These are phyloP conservation scores for Elsinoe arachidis DNA, from an alignment of 2,329 filamentous ascomycete species.

Conservation along the genomic window DNA sequence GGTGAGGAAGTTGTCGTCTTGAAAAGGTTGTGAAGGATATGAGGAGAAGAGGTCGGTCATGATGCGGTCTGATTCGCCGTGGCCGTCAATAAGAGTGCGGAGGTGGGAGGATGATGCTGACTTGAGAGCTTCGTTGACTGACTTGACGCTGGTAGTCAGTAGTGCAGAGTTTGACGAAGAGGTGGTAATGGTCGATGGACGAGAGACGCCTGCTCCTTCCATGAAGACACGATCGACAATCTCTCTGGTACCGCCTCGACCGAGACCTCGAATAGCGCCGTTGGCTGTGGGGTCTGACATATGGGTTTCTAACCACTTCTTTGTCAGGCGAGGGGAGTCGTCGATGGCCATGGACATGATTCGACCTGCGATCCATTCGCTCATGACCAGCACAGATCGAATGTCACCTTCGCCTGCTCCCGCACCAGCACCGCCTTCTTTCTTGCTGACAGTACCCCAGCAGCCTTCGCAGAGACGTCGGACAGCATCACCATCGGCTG, in stretches of 20 bases:
- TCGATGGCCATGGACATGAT: slow-evolving; percentile 37
- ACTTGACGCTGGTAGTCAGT: slow-evolving; percentile 35
- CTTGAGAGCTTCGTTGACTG: slow-evolving; percentile 65
- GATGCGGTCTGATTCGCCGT: slow-evolving; percentile 69
- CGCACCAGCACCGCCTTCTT: slow-evolving; percentile 46
- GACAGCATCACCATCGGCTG: slow-evolving; percentile 81
- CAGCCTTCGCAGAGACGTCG: slow-evolving; percentile 74
- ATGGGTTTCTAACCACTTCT: slow-evolving; percentile 68
- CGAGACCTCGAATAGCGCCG: slow-evolving; percentile 61
- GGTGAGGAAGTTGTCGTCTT: slow-evolving; percentile 82
- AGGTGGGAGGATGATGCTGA: slow-evolving; percentile 63
- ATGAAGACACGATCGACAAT: slow-evolving; percentile 71
- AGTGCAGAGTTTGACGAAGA: slow-evolving; percentile 17
- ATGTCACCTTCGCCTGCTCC: slow-evolving; percentile 66
- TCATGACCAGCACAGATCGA: slow-evolving; percentile 74
- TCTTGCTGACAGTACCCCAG: slow-evolving; percentile 68
- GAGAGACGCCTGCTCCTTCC: slow-evolving; percentile 69
- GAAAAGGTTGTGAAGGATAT: slow-evolving; percentile 80
- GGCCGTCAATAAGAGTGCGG: slow-evolving; percentile 67
- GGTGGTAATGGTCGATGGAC: slow-evolving; percentile 25
- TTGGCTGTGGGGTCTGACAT: slow-evolving; percentile 60
- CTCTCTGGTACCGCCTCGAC: slow-evolving; percentile 63
- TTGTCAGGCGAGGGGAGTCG: slow-evolving; percentile 49
- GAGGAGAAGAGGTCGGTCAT: slow-evolving; percentile 75
- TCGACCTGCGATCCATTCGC: slow-evolving; percentile 74